Percentiles rank a stretch among this genome's conserved stretches.
These are phyloP conservation scores for Suhomyces sp. DNA, from an alignment of 805 yeast species.

Conservation along the genomic window DNA sequence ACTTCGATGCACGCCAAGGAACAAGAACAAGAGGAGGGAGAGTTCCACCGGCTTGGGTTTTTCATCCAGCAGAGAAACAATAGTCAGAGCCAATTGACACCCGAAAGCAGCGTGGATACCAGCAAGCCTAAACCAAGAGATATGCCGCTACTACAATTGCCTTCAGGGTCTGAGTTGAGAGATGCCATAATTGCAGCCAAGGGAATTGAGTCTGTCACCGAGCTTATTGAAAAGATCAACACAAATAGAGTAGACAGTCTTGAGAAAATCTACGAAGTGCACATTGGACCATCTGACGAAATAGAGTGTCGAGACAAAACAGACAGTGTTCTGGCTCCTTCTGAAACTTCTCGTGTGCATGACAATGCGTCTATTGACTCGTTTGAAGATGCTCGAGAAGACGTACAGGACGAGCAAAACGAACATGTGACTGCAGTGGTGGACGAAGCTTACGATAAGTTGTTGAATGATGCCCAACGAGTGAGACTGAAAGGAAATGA, in stretches of 20 bases:
- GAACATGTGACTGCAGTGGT: constrained; percentile 39
- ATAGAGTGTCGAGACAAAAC: not conserved
- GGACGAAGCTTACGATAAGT: constrained; percentile 71
- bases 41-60: constrained; percentile 81
- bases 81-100: constrained; percentile 11
- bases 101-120: not conserved
- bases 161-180: constrained; percentile 53
- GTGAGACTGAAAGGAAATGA: constrained; percentile 49
- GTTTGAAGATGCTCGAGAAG: constrained; percentile 10
- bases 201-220: constrained; percentile 68
- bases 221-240: constrained; percentile 63
- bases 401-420: not conserved
- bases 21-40: constrained; percentile 91
- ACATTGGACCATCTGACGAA: not conserved
- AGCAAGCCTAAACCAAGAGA: constrained; percentile 7
- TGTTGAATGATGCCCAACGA: constrained; percentile 63
- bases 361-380: constrained; percentile 32
- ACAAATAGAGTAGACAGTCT: constrained; percentile 44
- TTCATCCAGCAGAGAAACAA: constrained; percentile 63
- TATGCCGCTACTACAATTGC: constrained; percentile 39
- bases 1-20: constrained; percentile 66
- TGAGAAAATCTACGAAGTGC: constrained; percentile 44
- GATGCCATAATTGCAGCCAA: constrained; percentile 70
- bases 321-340: not conserved
- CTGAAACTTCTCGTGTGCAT: not conserved